These are phyloP conservation scores for Acer saccharum DNA, from an alignment of 345 rosid species.

Conservation along the genomic window DNA sequence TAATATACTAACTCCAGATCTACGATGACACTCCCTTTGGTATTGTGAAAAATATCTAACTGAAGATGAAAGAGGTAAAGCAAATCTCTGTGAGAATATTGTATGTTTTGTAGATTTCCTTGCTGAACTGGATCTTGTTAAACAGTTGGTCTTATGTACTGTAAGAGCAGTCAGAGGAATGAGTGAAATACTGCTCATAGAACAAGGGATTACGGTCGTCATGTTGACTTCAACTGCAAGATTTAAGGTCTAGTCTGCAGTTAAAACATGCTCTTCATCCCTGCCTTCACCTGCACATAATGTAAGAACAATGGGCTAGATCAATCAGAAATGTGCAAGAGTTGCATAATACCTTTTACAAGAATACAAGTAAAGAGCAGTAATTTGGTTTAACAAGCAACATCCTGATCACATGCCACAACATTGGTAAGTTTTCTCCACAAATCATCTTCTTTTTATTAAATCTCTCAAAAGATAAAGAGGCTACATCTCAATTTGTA, in stretches of 20 bases:
- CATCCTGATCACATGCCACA: slow-evolving; percentile 11
- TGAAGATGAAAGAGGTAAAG: slow-evolving; percentile 49
- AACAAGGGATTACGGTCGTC: slow-evolving; percentile 65
- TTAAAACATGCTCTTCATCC: slow-evolving; percentile 32
- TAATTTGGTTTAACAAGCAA: slow-evolving; percentile 1
- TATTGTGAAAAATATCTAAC: slow-evolving; percentile 53
- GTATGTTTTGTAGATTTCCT: slow-evolving; percentile 43
- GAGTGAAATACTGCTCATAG: slow-evolving; percentile 55
- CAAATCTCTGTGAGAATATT: slow-evolving; percentile 36
- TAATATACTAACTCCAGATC: slow-evolving; percentile 24
- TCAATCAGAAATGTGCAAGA: slow-evolving; percentile 6
- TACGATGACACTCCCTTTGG: slow-evolving; percentile 41
- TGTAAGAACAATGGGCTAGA: not conserved
- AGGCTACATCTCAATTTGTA: not conserved
- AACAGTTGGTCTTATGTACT: slow-evolving; percentile 38
- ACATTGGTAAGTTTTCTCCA: not conserved
- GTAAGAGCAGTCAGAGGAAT: slow-evolving; percentile 56
- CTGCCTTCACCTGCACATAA: slow-evolving; percentile 38
- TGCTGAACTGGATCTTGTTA: slow-evolving; percentile 47
- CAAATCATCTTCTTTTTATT: slow-evolving; percentile 6
- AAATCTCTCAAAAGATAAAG: not conserved
- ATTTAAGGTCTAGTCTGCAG: slow-evolving; percentile 14
- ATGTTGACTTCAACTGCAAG: slow-evolving; percentile 36
- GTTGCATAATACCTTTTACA: not conserved
- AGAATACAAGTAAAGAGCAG: not conserved